Evolutionary conservation across 345 rosid genomes (phyloP).

Genomic region (Eucalyptus pauciflora): DNA sequence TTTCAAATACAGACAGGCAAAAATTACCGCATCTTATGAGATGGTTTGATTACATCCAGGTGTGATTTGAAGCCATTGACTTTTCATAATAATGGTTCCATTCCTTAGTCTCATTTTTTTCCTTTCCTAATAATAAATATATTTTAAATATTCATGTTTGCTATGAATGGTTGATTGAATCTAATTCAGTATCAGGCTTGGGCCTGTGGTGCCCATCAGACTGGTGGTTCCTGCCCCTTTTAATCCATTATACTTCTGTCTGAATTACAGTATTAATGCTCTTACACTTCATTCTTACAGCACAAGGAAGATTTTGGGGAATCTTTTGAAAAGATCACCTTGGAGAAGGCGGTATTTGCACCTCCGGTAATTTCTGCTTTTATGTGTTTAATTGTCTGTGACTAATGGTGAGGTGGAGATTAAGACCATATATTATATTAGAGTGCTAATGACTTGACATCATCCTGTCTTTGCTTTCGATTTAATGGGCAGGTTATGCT

Average conservation of each 20-base stretch:
- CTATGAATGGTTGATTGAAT: not conserved
- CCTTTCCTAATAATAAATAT: not conserved
- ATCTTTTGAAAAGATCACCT: constrained; percentile 30
- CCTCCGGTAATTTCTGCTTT: constrained; percentile 32
- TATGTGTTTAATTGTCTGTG: not conserved
- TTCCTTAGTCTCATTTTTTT: not conserved
- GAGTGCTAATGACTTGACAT: not conserved
- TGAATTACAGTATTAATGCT: not conserved
- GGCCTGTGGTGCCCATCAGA: not conserved
- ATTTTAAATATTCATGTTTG: not conserved
- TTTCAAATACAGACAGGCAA: constrained; percentile 35
- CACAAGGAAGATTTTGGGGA: constrained; percentile 33
- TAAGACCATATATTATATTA: not conserved
- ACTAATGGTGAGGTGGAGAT: not conserved
- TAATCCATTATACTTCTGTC: not conserved
- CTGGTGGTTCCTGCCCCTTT: not conserved
- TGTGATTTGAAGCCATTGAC: not conserved
- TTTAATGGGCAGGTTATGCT: not conserved
- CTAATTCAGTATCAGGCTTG: not conserved
- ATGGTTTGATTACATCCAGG: constrained; percentile 93
- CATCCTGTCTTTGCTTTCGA: not conserved
- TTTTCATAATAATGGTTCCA: not conserved
- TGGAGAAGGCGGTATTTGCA: constrained; percentile 48
- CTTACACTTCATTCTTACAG: constrained; percentile 20
- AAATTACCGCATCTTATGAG: constrained; percentile 59